Base-by-base conservation (phyloP, 164 flowering plant species). In the Euptelea pleiosperma region DNA sequence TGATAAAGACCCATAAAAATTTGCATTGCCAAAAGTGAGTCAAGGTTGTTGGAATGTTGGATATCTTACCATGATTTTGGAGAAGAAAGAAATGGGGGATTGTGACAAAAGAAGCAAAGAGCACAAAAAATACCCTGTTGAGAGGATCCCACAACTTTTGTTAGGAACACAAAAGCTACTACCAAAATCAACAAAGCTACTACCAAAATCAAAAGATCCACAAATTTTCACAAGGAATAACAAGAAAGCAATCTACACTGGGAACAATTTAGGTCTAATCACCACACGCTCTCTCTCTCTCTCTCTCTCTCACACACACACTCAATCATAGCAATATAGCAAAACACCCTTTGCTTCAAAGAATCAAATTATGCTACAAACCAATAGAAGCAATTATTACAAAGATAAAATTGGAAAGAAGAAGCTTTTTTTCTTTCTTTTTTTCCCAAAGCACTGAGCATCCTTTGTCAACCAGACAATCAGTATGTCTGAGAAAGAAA, bases 401-500 rank as follows among this genome's bases (percentile, higher is more conserved):
- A n/a, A 66, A 31, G 35, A 62, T 37, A 58, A 57, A 48, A 42
- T 49, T 42, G 22, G 30, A 34, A 42, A 14, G n/a, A 37, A 44
- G 37, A 54, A 37, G 40, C 22, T 26, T 68, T 64, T 57, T 22
- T 50, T 57, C 60, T 46, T n/a, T n/a, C n/a, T n/a, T n/a, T n/a
- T n/a, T n/a, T n/a, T n/a, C n/a, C 19, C 21, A 62, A 60, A 21
- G 47, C 51, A 70, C 64, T 60, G 69, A 68, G 64, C 35, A 31
- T 29, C 61, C 61, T 55, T 75, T 57, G 57, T 75, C 80, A 80
- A 75, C 80, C 52, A 54, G 45, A 55, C 68, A 65, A 75, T 80
- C 63, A 75, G 67, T 40, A 52, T 70, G 82, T 77, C 77, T 65
- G 57, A 54, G 73, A 77, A 68, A 64, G 70, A 70, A 45, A 71